These are phyloP conservation scores for Russula sp. DNA, from an alignment of 768 basidiomycete species.

Conservation along the genomic window DNA sequence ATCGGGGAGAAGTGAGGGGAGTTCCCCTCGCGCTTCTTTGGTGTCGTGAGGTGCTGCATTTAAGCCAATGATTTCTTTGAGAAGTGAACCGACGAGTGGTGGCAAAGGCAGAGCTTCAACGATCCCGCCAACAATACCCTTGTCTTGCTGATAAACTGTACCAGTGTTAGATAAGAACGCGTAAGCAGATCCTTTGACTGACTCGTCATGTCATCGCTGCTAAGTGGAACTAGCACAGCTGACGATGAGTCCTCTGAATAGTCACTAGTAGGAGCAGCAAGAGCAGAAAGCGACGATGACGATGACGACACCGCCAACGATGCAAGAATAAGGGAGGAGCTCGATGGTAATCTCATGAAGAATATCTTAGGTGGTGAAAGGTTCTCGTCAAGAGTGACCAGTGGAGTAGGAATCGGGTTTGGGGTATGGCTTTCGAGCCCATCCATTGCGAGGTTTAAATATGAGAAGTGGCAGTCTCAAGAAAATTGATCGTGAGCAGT, in stretches of 20 bases:
- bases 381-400: slow-evolving; percentile 19
- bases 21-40: background rate
- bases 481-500: background rate
- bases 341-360: slow-evolving; percentile 28
- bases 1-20: no score
- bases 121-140: background rate
- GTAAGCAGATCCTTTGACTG: background rate
- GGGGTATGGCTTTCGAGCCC: background rate
- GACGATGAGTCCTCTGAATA: background rate
- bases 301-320: slow-evolving; percentile 27
- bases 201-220: background rate
- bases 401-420: slow-evolving; percentile 1
- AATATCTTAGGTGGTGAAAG: slow-evolving; percentile 10
- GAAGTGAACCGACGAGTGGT: fast-evolving
- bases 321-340: slow-evolving; percentile 30
- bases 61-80: background rate
- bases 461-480: background rate
- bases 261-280: slow-evolving; percentile 27
- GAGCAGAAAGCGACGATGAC: slow-evolving; percentile 26
- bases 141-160: background rate
- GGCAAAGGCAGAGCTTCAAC: background rate
- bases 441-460: background rate
- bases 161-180: background rate
- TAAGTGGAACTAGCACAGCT: slow-evolving; percentile 4
- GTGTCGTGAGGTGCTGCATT: no score